phyloP scores from a whole-genome alignment of 2,329 filamentous ascomycete species.

The Sphaceloma murrayae region DNA sequence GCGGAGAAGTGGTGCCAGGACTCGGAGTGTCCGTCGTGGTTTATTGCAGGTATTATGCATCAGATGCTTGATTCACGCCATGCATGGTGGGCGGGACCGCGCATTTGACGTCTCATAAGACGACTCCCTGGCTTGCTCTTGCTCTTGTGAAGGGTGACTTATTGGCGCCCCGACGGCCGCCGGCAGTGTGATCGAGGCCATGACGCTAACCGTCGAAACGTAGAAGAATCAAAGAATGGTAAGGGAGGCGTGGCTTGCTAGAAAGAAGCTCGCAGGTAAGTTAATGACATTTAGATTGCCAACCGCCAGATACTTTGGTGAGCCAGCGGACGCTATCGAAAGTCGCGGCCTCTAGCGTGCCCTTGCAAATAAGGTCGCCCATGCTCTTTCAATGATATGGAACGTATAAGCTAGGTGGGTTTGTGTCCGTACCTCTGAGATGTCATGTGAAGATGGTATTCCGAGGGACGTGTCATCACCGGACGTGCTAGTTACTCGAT shows the following conservation, averaged over 20 bases:
- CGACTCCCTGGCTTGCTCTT: slow-evolving; percentile 6
- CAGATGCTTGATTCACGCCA: slow-evolving; percentile 5
- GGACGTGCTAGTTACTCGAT: no score
- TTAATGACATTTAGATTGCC: slow-evolving; percentile 1
- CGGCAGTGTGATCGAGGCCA: not conserved
- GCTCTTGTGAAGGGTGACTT: no score
- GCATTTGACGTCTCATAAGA: no score
- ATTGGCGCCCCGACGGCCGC: not conserved
- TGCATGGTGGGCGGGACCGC: no score
- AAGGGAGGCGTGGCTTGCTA: slow-evolving; percentile 12
- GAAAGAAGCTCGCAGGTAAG: slow-evolving; percentile 14
- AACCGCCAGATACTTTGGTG: not conserved
- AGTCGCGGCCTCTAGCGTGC: slow-evolving; percentile 4
- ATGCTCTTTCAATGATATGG: slow-evolving; percentile 3
- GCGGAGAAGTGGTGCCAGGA: slow-evolving; percentile 9
- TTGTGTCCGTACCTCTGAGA: slow-evolving; percentile 9
- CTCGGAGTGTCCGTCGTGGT: slow-evolving; percentile 12
- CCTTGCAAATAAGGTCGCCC: not conserved
- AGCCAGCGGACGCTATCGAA: slow-evolving; percentile 14
- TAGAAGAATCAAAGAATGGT: slow-evolving; percentile 12
- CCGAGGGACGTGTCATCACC: slow-evolving; percentile 8
- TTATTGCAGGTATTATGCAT: slow-evolving; percentile 10
- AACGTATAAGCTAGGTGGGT: slow-evolving; percentile 2
- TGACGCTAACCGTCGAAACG: slow-evolving; percentile 5
- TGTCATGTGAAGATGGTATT: slow-evolving; percentile 9